A percentile compares a stretch with the other conserved stretches of the same genome.
phyloP scores from a whole-genome alignment of 805 yeast species.

The Saccharomycopsis sp. region DNA sequence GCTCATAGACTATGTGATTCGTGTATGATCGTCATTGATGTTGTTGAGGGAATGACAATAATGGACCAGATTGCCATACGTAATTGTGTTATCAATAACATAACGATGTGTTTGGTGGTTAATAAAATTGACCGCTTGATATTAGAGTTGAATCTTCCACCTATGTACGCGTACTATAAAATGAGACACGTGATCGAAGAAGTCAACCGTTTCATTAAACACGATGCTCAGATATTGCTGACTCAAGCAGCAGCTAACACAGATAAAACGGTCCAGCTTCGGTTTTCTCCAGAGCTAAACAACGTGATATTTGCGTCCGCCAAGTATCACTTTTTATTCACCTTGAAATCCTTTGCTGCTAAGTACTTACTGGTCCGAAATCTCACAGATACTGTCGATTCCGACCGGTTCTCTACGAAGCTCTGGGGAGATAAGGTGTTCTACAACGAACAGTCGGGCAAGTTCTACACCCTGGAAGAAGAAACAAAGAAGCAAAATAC shows the following conservation, averaged over 20 bases:
- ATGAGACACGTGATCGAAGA: conserved; percentile 53
- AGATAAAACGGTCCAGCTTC: conserved; percentile 24
- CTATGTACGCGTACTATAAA: conserved; percentile 66
- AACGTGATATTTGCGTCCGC: conserved; percentile 76
- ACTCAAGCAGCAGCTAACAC: conserved; percentile 10
- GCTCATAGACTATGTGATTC: conserved; percentile 59
- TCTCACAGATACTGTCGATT: conserved; percentile 21
- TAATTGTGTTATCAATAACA: conserved; percentile 42
- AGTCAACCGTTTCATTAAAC: conserved; percentile 47
- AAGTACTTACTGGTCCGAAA: conserved; percentile 33
- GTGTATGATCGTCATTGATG: conserved; percentile 68
- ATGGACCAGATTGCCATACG: conserved; percentile 45
- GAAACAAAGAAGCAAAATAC: conserved; percentile 28
- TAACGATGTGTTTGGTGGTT: conserved; percentile 54
- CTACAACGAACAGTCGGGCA: conserved; percentile 37
- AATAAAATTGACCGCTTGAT: conserved; percentile 86
- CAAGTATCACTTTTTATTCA: conserved; percentile 55
- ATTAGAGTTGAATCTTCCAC: conserved; percentile 70
- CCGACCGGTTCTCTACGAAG: conserved; percentile 41
- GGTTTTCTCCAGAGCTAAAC: conserved; percentile 52
- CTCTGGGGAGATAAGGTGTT: conserved; percentile 72
- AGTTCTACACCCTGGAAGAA: conserved; percentile 32
- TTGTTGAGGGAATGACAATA: conserved; percentile 73
- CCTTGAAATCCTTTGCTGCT: conserved; percentile 56
- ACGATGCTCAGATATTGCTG: conserved; percentile 27